Base-by-base conservation (phyloP, 106 monocot species). In the Dendrobium huoshanense region DNA sequence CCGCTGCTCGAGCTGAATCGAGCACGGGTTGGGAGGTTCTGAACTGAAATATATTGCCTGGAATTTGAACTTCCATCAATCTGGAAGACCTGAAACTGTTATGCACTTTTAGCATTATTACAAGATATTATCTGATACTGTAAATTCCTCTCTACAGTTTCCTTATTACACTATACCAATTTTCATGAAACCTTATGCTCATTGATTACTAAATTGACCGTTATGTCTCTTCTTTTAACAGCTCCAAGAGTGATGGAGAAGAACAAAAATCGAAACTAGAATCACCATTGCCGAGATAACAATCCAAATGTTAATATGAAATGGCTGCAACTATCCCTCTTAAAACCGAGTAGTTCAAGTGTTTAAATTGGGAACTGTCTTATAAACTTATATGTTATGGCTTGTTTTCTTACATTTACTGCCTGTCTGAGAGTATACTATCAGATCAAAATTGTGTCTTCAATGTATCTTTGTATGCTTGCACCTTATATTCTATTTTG, bases 231-330 rank as follows among this genome's bases (percentile, higher is more conserved):
- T 76, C 48, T 48, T 43, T 18, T 49, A 44, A 45, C 82, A 88
- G 88, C 88, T 83, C 88, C 88, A 27, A 88, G 88, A 80, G 88
- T 82, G 3, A 85, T 85, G 84, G 86, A 86, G 75, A 91, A 91
- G 73, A 80, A 80, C 88, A 86, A 82, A 59, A 85, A 67, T 75
- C 86, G 83, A 31, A 85, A 81, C 72, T 91, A 91, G 77, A 20
- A 42, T 20, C 33, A 22, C 22, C 24, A 4, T 1, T 40, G 17
- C 59, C 45, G 41, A 11, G 29, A 17, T n/a, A 25, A 41, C 31
- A 18, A 47, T 80, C 75, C 10, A 29, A 43, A 16, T 74, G 44
- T 72, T 33, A 29, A 29, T 61, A 64, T 55, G 64, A 56, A 41
- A 67, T 84, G 40, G 77, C 59, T 81, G 83, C 79, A 80, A 45